phyloP scores from a whole-genome alignment of 2,329 filamentous ascomycete genomes.

The Cercospora zeina region DNA sequence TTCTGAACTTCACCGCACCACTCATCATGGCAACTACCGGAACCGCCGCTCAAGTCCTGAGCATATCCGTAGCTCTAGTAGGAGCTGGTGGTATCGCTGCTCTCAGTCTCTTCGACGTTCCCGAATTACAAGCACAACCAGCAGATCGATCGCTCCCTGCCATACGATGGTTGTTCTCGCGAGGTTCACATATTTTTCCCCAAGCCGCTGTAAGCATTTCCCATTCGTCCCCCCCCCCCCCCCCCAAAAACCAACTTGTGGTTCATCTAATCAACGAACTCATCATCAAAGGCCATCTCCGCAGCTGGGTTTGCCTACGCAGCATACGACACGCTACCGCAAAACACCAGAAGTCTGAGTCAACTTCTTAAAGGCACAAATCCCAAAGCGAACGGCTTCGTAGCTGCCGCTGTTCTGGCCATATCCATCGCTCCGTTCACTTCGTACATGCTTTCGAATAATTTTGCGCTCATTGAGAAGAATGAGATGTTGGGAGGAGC shows the following conservation, averaged over 20 bases:
- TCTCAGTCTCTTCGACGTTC: slow-evolving; percentile 33
- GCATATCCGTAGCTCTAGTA: slow-evolving; percentile 31
- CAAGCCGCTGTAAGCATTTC: slow-evolving; percentile 22
- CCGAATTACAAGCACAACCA: slow-evolving; percentile 33
- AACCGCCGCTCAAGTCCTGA: slow-evolving; percentile 21
- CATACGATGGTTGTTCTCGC: slow-evolving; percentile 34
- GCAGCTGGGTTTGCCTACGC: slow-evolving; percentile 32
- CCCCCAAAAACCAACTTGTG: not conserved
- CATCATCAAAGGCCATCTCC: slow-evolving; percentile 20
- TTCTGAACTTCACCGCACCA: not conserved
- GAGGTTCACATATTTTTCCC: slow-evolving; percentile 35
- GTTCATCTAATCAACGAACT: too few species aligned
- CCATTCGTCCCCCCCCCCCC: not conserved
- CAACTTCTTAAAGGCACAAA: slow-evolving; percentile 26
- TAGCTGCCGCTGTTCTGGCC: slow-evolving; percentile 30
- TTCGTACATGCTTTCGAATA: slow-evolving; percentile 33
- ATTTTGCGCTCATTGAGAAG: slow-evolving; percentile 36
- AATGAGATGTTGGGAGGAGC: slow-evolving; percentile 34
- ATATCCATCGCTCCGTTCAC: slow-evolving; percentile 34
- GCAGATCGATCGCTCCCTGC: slow-evolving; percentile 32
- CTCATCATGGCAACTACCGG: slow-evolving; percentile 5
- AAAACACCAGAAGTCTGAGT: slow-evolving; percentile 12
- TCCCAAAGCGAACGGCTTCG: slow-evolving; percentile 28
- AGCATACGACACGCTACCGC: slow-evolving; percentile 30
- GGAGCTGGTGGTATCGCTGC: slow-evolving; percentile 33